Evolutionary conservation across 1,139 yeast genomes (phyloP).

Genomic region (Hansenula anomala): DNA sequence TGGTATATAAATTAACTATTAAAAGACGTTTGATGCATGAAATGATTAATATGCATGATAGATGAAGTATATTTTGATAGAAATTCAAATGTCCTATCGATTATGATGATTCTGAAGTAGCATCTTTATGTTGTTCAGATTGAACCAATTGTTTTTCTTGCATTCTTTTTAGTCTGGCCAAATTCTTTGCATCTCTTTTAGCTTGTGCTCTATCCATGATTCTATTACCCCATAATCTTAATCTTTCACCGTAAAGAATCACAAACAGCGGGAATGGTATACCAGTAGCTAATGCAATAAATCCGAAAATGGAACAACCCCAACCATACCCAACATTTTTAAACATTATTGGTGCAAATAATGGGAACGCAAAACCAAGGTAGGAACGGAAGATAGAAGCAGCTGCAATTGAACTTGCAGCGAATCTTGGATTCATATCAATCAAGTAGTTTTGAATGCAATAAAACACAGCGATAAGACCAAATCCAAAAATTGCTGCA

Average conservation of each 20-base stretch:
- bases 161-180: conserved; percentile 25
- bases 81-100: too few species aligned
- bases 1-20: too few species aligned
- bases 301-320: conserved; percentile 60
- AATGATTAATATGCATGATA: too few species aligned
- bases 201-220: conserved; percentile 38
- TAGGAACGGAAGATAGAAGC: conserved; percentile 57
- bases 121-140: neutral
- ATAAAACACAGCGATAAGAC: conserved; percentile 52
- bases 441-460: conserved; percentile 56
- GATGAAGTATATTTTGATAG: too few species aligned
- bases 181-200: conserved; percentile 33
- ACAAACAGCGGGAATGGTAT: conserved; percentile 61
- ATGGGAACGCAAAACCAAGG: conserved; percentile 53
- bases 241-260: conserved; percentile 47
- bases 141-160: conserved; percentile 3
- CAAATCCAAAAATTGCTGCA: conserved; percentile 47
- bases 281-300: conserved; percentile 51
- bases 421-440: conserved; percentile 60
- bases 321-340: conserved; percentile 50
- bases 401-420: conserved; percentile 58
- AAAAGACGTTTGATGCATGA: too few species aligned
- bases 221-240: conserved; percentile 53
- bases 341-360: conserved; percentile 43
- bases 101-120: neutral